phyloP scores from a whole-genome alignment of 2,329 filamentous ascomycete genomes.

The Nigrograna mackinnonii region DNA sequence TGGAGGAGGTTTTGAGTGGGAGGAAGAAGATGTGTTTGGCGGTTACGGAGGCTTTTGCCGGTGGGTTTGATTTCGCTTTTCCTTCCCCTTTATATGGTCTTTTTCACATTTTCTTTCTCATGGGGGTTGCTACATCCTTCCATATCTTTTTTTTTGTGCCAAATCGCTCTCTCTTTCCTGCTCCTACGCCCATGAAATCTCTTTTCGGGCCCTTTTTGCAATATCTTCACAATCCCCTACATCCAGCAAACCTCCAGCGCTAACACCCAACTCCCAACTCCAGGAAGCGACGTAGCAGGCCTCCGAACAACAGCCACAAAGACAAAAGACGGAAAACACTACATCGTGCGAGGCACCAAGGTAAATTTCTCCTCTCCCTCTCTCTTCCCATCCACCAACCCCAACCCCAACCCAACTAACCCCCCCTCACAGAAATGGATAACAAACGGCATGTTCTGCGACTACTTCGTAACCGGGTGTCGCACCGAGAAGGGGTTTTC shows the following conservation, averaged over 20 bases:
- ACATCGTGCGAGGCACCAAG: conserved; percentile 51
- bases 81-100: neutral
- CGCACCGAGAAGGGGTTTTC: conserved; percentile 78
- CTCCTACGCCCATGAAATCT: no score
- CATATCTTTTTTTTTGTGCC: no score
- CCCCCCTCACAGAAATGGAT: no score
- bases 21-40: conserved; percentile 88
- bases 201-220: no score
- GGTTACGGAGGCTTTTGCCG: conserved; percentile 87
- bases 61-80: conserved; percentile 36
- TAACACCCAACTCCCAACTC: neutral
- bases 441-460: conserved; percentile 77
- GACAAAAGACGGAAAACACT: conserved; percentile 33
- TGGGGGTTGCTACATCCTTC: no score
- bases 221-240: no score
- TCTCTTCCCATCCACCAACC: no score
- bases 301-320: conserved; percentile 71
- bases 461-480: conserved; percentile 84
- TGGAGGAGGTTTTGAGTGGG: conserved; percentile 74
- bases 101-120: no score
- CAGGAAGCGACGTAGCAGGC: conserved; percentile 71
- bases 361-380: no score
- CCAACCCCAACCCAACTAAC: no score
- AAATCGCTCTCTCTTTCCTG: no score
- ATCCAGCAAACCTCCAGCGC: no score